Evolutionary conservation across 352 stramenopile species (phyloP), one percentile per base, ranked within the genome.

Genomic region (Globisporangium okanoganense): DNA sequence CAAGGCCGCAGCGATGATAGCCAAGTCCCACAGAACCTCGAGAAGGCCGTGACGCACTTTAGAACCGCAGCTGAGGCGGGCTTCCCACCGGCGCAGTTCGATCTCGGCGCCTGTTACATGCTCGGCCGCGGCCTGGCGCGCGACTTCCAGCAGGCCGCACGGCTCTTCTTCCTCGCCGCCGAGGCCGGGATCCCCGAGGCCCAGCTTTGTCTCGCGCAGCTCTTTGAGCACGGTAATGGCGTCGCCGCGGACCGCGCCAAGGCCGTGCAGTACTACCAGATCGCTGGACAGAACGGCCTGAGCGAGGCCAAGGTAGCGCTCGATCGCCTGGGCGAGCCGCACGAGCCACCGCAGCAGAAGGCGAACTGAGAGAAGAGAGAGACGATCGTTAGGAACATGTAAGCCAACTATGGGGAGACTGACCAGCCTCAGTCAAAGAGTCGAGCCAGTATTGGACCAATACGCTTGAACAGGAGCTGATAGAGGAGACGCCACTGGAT

Each of bases 101-200:
- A 92, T 61, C 49, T 95, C 0, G 85, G 82, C n/a, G 83, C 82
- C 33, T 93, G 83, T 63, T 91, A 81, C 56, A 79, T 90, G 71
- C 69, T 95, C 31, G 85, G 79, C n/a, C 79, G 81, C 40, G 81
- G 83, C 12, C 73, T 89, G 7, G 67, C 71, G 16, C 73, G 76
- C 45, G 76, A 88, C 62, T 48, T 74, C 24, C 33, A 65, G 9
- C 75, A 86, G 57, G 85, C 85, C 1, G 82, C 85, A 33, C 73
- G 90, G 59, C 49, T 72, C 12, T 91, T 88, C 61, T 90, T 94
- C 59, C 73, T 94, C 49, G 69, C 88, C 2, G 84, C 82, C 18
- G 84, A 91, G 20, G 72, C 69, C 20, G 79, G 75, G 22, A 52
- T 92, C 8, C 71, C 76, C 2, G 71, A 88, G 51, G 86, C 84